Evolutionary conservation across 1,139 yeast species (phyloP).

Genomic region (Taphrina deformans): DNA sequence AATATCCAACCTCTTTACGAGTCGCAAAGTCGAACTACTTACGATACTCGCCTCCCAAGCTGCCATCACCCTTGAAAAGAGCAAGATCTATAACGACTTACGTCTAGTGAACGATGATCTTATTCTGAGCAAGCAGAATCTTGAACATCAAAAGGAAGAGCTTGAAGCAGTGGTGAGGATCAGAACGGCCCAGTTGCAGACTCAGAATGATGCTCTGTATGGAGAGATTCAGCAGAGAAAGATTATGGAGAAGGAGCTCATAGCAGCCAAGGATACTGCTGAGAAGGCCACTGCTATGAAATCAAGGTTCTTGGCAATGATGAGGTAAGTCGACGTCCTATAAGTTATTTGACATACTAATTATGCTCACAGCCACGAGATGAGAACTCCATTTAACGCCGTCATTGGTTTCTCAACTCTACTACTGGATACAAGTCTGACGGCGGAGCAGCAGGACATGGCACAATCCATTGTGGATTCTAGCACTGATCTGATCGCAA

Average conservation of each 20-base stretch:
- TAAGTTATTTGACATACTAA: slow-evolving; percentile 58
- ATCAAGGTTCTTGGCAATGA: slow-evolving; percentile 73
- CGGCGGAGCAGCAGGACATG: slow-evolving; percentile 78
- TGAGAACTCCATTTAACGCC: slow-evolving; percentile 88
- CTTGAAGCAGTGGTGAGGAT: slow-evolving; percentile 14
- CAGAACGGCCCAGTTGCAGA: slow-evolving; percentile 18
- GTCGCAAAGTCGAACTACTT: slow-evolving; percentile 35
- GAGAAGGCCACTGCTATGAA: slow-evolving; percentile 50
- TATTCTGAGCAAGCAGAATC: background rate
- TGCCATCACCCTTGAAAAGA: slow-evolving; percentile 39
- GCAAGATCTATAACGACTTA: slow-evolving; percentile 23
- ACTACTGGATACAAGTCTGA: slow-evolving; percentile 72
- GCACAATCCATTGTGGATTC: slow-evolving; percentile 73
- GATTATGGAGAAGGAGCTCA: slow-evolving; percentile 43
- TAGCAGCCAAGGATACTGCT: slow-evolving; percentile 41
- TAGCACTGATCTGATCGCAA: slow-evolving; percentile 71
- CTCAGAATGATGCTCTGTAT: slow-evolving; percentile 6
- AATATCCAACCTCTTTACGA: slow-evolving; percentile 33
- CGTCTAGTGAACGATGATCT: slow-evolving; percentile 15
- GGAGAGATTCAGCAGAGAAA: slow-evolving; percentile 11
- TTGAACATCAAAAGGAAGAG: slow-evolving; percentile 9
- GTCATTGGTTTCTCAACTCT: slow-evolving; percentile 90
- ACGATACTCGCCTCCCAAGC: slow-evolving; percentile 39
- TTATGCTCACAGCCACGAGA: slow-evolving; percentile 60
- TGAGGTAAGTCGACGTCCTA: slow-evolving; percentile 1